phyloP scores from a whole-genome alignment of 2,329 filamentous ascomycete genomes.

The Cladobotryum protrusum region DNA sequence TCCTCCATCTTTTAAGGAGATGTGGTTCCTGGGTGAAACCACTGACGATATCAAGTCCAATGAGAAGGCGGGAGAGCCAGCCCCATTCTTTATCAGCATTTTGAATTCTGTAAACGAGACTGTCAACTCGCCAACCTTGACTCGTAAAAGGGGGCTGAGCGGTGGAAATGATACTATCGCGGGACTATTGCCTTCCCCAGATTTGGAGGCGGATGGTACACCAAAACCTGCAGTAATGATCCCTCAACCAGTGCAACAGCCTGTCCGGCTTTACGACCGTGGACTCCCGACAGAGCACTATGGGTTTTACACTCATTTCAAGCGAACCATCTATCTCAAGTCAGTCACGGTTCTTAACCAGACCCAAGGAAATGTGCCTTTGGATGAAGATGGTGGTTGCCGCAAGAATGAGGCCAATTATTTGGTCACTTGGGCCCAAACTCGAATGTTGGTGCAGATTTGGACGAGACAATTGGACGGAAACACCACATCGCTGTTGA shows the following conservation, averaged over 20 bases:
- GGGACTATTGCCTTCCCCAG: conserved; percentile 56
- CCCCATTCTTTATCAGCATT: conserved; percentile 82
- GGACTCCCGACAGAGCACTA: conserved; percentile 79
- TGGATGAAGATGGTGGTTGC: conserved; percentile 51
- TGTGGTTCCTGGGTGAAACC: conserved; percentile 76
- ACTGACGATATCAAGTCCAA: conserved; percentile 64
- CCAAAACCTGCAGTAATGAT: conserved; percentile 67
- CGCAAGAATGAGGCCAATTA: conserved; percentile 46
- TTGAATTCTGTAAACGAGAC: conserved; percentile 41
- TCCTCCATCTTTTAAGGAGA: conserved; percentile 60
- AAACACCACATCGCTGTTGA: conserved; percentile 36
- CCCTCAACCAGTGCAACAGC: conserved; percentile 66
- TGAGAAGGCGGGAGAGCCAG: conserved; percentile 74
- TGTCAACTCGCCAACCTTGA: conserved; percentile 20
- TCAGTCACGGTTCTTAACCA: conserved; percentile 44
- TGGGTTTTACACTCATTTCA: conserved; percentile 89
- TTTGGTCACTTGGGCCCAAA: conserved; percentile 53
- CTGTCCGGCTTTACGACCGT: conserved; percentile 78
- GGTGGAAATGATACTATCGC: conserved; percentile 8
- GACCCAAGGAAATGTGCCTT: conserved; percentile 36
- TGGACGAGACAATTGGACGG: conserved; percentile 50
- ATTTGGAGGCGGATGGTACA: conserved; percentile 60
- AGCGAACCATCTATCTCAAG: conserved; percentile 77
- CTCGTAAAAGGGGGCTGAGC: background rate
- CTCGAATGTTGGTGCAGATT: conserved; percentile 58